Evolutionary conservation across 2,329 filamentous ascomycete species (phyloP).

Genomic region (Aspergillus nomiae): DNA sequence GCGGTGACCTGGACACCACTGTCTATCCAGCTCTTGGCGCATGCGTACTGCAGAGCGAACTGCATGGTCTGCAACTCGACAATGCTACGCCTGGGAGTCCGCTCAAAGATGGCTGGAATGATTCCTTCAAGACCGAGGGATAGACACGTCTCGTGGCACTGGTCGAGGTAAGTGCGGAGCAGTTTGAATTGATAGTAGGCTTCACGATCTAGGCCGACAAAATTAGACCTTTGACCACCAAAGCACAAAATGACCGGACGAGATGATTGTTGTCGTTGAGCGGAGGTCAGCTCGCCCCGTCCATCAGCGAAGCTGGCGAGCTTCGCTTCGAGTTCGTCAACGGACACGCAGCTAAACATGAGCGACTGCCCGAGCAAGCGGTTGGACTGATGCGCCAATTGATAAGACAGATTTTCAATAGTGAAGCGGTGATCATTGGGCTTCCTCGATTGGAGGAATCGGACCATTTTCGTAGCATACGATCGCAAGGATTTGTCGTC

Average conservation of each 20-base stretch:
- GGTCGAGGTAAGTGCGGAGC: not conserved
- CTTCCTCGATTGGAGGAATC: not conserved
- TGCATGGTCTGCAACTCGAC: not conserved
- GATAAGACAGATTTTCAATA: slow-evolving; percentile 1
- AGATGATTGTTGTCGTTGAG: not conserved
- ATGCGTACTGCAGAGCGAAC: slow-evolving; percentile 2
- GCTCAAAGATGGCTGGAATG: not conserved
- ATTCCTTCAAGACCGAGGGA: not conserved
- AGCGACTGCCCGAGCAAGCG: not conserved
- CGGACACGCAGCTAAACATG: not conserved
- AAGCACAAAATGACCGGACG: not conserved
- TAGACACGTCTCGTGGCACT: not conserved
- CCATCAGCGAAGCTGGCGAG: not conserved
- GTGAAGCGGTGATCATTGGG: not conserved
- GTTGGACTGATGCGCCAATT: slow-evolving; percentile 5
- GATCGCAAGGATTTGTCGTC: not conserved
- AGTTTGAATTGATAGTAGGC: not conserved
- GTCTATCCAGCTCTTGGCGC: not conserved
- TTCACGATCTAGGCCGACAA: not conserved
- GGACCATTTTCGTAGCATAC: not conserved
- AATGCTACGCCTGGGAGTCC: not conserved
- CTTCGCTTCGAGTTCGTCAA: slow-evolving; percentile 1
- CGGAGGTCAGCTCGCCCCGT: not conserved
- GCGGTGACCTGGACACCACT: not conserved
- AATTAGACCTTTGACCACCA: not conserved